Base-by-base conservation (phyloP, 2,329 filamentous ascomycete genomes). In the Diplodia sapinea region DNA sequence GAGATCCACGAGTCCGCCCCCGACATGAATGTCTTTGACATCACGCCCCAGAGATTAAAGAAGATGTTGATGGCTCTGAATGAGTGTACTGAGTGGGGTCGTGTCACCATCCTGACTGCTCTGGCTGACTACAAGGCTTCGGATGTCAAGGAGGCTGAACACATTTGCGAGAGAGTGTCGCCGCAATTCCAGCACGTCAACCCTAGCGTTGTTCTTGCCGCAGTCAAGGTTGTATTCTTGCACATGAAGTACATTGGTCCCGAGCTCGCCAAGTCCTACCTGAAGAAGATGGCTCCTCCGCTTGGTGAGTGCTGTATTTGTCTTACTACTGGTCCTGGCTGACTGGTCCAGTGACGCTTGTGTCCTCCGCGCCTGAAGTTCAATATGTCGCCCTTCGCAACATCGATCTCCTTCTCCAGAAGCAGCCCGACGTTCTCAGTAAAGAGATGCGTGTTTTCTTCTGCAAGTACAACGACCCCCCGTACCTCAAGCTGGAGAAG, bases 181-280 rank as follows among this genome's bases (percentile, higher is more conserved):
- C 95, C 95, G 50, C 95, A 99, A 77, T 99, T 99, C 78, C 95
- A 99, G 81, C 95, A 99, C 76, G 94, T 97, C 75, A 99, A 99
- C 76, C 92, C 95, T 2, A 96, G 94, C 77, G 95, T 99, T 17
- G 95, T 99, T 23, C 82, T 99, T 71, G 93, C 95, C n/a, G 95
- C 95, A 23, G 94, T 99, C 74, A 99, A 99, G 83, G 92, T 92
- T 15, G 96, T 99, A 49, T 99, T 99, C 77, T 88, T 96, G 70
- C 95, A 99, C 79, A 98, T 98, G 94, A 91, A 88, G 78, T 83
- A 90, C 69, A 86, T 97, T 74, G 92, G 88, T 72, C 84, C 88
- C 0, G 93, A 97, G 68, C 82, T 93, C 54, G 89, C 91, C 70
- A 88, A 90, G 74, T 92, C 91, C 70, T 98, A 98, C 77, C 84